Base-by-base conservation (phyloP, 352 stramenopile genomes). In the Thalassiosira exigua region DNA sequence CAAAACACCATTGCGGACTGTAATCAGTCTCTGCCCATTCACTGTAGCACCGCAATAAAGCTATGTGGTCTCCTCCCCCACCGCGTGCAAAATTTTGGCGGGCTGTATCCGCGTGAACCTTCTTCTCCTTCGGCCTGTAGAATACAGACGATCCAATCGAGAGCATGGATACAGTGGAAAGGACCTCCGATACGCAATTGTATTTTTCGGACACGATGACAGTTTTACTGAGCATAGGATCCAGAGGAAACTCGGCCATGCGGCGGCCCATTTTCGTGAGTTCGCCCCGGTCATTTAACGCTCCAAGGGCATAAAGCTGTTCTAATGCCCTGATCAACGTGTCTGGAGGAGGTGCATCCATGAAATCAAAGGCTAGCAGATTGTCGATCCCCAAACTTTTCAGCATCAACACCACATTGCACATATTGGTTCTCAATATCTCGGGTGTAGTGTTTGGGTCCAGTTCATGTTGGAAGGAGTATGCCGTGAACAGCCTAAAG, bases 321-420 rank as follows among this genome's bases (percentile, higher is more conserved):
- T 99, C 96, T 4, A 99, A 90, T 12, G 97, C 97, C 14, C 96
- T 92, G 69, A 99, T 99, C 14, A 99, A 89, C 17, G 97, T 97
- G 86, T 99, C 98, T 44, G 98, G 94, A 2, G 98, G 97, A 17
- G 98, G 98, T 17, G 96, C 93, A 86, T 99, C 98, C 96, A 99
- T 99, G 74, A 99, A 99, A 86, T 99, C 98, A 75, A 99, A 99
- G 78, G 99, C 91, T 19, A 99, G 84, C 54, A 99, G 82, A 85
- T 99, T 97, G 79, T 99, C 97, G 79, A 99, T 99, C 2, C 98
- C 98, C 1, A 99, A 91, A 73, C 93, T 98, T 86, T 99, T 99
- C 66, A 99, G 95, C 79, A 99, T 94, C 39, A 99, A 88, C 62
- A 99, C 97, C 41, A 99, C 97, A 84, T 96, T 98, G 9, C 93